Evolutionary conservation across 75 land plant species (phyloP).

Genomic region (Selaginella tamariscina): DNA sequence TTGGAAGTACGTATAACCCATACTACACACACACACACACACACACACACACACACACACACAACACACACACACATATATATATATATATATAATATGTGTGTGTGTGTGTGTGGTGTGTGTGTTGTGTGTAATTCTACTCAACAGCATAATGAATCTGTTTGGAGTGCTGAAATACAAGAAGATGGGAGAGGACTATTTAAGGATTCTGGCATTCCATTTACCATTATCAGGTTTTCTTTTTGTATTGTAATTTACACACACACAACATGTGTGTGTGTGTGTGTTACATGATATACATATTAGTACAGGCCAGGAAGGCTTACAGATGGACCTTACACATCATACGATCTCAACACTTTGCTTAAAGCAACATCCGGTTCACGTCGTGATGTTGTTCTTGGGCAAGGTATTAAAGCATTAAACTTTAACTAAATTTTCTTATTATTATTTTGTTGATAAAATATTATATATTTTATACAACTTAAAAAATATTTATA

Average conservation of each 20-base stretch:
- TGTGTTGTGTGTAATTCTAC: background rate
- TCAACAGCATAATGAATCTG: conserved; percentile 81
- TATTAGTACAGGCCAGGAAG: conserved; percentile 58
- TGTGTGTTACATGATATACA: background rate
- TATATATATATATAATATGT: background rate
- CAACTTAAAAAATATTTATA: too few relatives aligned
- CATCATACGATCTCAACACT: conserved; percentile 93
- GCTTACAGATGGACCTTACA: conserved; percentile 92
- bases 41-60: too few relatives aligned
- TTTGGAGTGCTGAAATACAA: conserved; percentile 94
- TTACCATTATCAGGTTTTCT: conserved; percentile 83
- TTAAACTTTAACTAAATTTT: background rate
- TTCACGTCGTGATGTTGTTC: conserved; percentile 51
- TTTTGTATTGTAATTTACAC: background rate
- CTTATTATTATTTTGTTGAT: too few relatives aligned
- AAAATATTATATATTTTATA: too few relatives aligned
- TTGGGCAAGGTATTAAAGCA: conserved; percentile 53
- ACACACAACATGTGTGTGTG: background rate
- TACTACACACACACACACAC: too few relatives aligned
- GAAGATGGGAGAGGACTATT: conserved; percentile 90
- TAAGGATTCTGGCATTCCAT: conserved; percentile 72
- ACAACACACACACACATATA: conserved; percentile 1
- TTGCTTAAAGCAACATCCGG: conserved; percentile 91
- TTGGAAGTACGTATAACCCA: conserved; percentile 52
- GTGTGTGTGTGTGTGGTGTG: too few relatives aligned